phyloP scores from a whole-genome alignment of 805 yeast genomes.

The Kodamaea restingae region DNA sequence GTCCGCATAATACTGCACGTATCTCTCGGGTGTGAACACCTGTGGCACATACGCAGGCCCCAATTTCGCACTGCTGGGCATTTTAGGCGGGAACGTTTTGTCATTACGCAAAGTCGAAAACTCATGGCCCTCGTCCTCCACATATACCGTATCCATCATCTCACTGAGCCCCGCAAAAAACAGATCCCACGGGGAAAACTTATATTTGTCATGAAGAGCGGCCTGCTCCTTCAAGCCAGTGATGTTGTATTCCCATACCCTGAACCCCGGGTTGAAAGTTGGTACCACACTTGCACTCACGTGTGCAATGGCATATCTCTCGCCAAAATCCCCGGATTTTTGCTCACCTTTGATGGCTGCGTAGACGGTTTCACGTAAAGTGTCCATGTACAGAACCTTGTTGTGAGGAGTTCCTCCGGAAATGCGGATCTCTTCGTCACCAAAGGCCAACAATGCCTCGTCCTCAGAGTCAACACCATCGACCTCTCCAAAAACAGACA shows the following conservation, averaged over 20 bases:
- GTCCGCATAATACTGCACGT: slow-evolving; percentile 73
- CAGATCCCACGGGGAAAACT: slow-evolving; percentile 51
- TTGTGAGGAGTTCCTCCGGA: slow-evolving; percentile 65
- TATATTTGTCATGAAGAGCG: slow-evolving; percentile 11
- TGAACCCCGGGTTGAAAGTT: slow-evolving; percentile 76
- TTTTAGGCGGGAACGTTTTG: slow-evolving; percentile 57
- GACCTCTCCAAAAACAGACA: slow-evolving; percentile 9
- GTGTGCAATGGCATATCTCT: slow-evolving; percentile 66
- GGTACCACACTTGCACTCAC: slow-evolving; percentile 76
- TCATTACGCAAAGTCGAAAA: slow-evolving; percentile 35
- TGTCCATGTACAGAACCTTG: slow-evolving; percentile 61
- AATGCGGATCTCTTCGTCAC: slow-evolving; percentile 23
- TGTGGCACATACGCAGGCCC: slow-evolving; percentile 81
- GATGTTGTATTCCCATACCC: slow-evolving; percentile 84
- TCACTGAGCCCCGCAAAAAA: slow-evolving; percentile 50
- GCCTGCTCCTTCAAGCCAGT: slow-evolving; percentile 43
- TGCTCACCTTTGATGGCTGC: slow-evolving; percentile 44
- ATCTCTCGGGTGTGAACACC: slow-evolving; percentile 66
- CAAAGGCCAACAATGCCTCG: slow-evolving; percentile 8
- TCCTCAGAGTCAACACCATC: slow-evolving; percentile 19
- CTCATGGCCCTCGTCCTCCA: slow-evolving; percentile 11
- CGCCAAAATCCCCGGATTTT: slow-evolving; percentile 42
- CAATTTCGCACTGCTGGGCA: slow-evolving; percentile 48
- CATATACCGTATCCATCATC: slow-evolving; percentile 18
- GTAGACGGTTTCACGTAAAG: slow-evolving; percentile 51